Conservation (phyloP, 2,329 filamentous ascomycete species). For the Huntiella abstrusa region DNA sequence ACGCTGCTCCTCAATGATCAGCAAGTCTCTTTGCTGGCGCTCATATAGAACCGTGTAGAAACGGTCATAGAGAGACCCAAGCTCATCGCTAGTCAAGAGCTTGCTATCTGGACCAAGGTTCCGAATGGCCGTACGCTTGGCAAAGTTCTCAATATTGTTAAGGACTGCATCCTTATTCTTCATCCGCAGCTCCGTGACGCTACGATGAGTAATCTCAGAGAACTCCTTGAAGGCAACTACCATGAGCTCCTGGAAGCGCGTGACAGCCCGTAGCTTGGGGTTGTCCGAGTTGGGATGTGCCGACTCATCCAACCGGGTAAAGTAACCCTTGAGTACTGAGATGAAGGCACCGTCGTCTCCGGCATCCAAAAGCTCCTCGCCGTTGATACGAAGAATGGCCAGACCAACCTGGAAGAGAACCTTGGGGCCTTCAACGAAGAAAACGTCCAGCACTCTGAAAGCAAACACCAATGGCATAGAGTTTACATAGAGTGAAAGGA, state of each 20-base stretch:
- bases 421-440: conserved; percentile 95
- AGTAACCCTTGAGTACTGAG: conserved; percentile 87
- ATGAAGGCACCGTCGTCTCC: conserved; percentile 93
- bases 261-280: conserved; percentile 80
- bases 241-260: conserved; percentile 94
- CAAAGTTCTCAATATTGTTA: conserved; percentile 91
- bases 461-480: conserved; percentile 98
- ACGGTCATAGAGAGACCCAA: conserved; percentile 79
- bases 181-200: conserved; percentile 68
- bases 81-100: conserved; percentile 63
- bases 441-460: conserved; percentile 89
- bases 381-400: conserved; percentile 93
- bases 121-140: conserved; percentile 86
- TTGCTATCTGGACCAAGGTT: conserved; percentile 96
- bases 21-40: conserved; percentile 62
- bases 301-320: conserved; percentile 80
- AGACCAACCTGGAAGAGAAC: conserved; percentile 92
- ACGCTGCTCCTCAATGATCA: conserved; percentile 58
- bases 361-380: conserved; percentile 84
- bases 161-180: conserved; percentile 91
- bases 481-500: conserved; percentile 95
- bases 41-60: conserved; percentile 90
- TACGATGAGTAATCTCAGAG: conserved; percentile 81
- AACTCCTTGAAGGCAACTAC: conserved; percentile 99
- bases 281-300: conserved; percentile 93